Evolutionary conservation across 2,329 filamentous ascomycete species (phyloP).

Genomic region (Fusarium redolens): DNA sequence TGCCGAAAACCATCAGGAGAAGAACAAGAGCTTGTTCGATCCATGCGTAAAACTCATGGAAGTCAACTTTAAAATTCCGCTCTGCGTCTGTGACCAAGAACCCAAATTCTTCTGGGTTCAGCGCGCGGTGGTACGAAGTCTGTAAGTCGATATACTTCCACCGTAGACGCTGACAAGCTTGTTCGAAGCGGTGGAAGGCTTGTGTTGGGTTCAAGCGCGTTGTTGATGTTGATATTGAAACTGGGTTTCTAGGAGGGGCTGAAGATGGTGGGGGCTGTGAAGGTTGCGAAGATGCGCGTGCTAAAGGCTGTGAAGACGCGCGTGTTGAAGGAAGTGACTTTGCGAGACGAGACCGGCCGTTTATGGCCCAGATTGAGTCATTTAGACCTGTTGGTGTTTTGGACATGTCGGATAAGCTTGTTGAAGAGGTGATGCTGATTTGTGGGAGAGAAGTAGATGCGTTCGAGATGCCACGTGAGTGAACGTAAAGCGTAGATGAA

Average conservation of each 20-base stretch:
- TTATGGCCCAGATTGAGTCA: slow-evolving; percentile 43
- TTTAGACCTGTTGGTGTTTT: slow-evolving; percentile 33
- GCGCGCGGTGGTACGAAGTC: slow-evolving; percentile 65
- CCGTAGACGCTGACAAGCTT: slow-evolving; percentile 68
- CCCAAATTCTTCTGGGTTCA: slow-evolving; percentile 50
- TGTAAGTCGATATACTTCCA: slow-evolving; percentile 73
- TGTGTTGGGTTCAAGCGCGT: slow-evolving; percentile 47
- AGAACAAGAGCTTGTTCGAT: slow-evolving; percentile 78
- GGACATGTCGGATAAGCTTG: slow-evolving; percentile 19
- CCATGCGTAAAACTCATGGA: slow-evolving; percentile 80
- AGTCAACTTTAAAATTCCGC: slow-evolving; percentile 81
- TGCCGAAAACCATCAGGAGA: slow-evolving; percentile 71
- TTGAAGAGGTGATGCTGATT: neutral
- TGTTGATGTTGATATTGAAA: slow-evolving; percentile 2
- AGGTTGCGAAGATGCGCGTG: neutral
- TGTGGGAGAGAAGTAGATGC: neutral
- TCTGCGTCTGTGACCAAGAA: slow-evolving; percentile 61
- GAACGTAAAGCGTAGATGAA: neutral
- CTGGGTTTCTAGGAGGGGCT: neutral
- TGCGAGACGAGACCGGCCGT: slow-evolving; percentile 10
- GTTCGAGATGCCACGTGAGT: neutral
- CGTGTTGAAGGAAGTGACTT: slow-evolving; percentile 9
- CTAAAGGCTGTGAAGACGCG: slow-evolving; percentile 25
- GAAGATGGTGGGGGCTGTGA: neutral
- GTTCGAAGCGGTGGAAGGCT: slow-evolving; percentile 68